phyloP scores from a whole-genome alignment of 768 basidiomycete genomes.

The Dentipellis fragilis region DNA sequence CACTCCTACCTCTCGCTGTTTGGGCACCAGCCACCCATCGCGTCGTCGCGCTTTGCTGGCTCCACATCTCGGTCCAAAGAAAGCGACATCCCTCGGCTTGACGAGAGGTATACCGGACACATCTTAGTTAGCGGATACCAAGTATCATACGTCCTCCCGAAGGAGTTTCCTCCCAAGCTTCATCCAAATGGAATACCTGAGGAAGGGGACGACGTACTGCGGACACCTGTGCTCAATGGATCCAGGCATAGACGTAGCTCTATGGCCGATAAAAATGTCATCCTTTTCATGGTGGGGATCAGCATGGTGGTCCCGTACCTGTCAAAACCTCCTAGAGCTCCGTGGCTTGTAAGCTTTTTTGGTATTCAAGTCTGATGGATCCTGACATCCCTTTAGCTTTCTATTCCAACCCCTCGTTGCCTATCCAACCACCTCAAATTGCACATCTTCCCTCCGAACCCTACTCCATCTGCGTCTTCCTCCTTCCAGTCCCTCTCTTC shows the following conservation, averaged over 20 bases:
- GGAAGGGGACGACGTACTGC: neutral
- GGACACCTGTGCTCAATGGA: slow-evolving; percentile 9
- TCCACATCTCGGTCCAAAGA: slow-evolving; percentile 15
- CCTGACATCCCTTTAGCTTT: slow-evolving; percentile 36
- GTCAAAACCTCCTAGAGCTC: slow-evolving; percentile 57
- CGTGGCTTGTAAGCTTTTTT: slow-evolving; percentile 49
- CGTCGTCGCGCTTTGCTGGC: slow-evolving; percentile 27
- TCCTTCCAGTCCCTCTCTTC: slow-evolving; percentile 73
- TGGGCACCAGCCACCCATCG: slow-evolving; percentile 20
- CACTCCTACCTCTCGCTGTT: slow-evolving; percentile 55
- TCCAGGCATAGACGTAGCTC: slow-evolving; percentile 35
- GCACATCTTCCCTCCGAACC: slow-evolving; percentile 57
- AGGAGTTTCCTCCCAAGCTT: slow-evolving; percentile 33
- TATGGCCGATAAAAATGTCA: slow-evolving; percentile 45
- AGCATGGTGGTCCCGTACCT: slow-evolving; percentile 67
- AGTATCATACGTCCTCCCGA: slow-evolving; percentile 69
- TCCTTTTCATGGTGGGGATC: slow-evolving; percentile 75
- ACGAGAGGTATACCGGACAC: slow-evolving; percentile 61
- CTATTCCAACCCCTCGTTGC: slow-evolving; percentile 71
- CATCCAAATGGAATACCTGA: slow-evolving; percentile 12
- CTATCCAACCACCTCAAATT: slow-evolving; percentile 67
- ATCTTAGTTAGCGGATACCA: slow-evolving; percentile 71
- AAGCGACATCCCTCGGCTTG: slow-evolving; percentile 34
- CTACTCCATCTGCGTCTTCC: slow-evolving; percentile 32
- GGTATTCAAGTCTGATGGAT: neutral